Percentiles rank a stretch among this genome's conserved stretches.
phyloP scores from a whole-genome alignment of 257 asterid genomes.

The Solanum chmielewskii region DNA sequence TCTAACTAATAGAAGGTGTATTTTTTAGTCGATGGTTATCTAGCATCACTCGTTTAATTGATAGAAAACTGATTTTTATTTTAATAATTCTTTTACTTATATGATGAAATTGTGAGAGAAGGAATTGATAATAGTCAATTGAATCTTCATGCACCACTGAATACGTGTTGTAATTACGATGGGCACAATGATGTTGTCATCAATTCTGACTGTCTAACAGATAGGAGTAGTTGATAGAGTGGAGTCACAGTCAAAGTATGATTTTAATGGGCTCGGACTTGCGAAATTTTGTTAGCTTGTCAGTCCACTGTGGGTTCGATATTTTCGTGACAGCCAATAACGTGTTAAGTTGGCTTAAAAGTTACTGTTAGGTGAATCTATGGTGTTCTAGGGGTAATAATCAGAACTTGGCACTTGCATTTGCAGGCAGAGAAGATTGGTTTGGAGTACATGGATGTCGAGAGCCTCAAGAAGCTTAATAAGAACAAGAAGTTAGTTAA shows the following conservation, averaged over 20 bases:
- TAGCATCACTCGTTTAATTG: not conserved
- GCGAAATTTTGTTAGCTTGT: not conserved
- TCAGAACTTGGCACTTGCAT: not conserved
- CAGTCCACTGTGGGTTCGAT: too few species aligned
- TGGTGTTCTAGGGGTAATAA: not conserved
- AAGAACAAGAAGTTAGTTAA: constrained; percentile 15
- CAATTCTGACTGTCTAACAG: not conserved
- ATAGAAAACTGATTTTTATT: not conserved
- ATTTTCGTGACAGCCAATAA: not conserved
- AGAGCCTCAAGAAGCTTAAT: constrained; percentile 10
- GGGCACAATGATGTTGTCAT: not conserved
- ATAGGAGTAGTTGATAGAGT: not conserved
- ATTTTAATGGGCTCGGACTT: not conserved
- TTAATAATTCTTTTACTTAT: too few species aligned
- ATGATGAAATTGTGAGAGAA: not conserved
- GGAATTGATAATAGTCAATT: not conserved
- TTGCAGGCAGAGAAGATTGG: constrained; percentile 9
- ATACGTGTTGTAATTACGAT: not conserved
- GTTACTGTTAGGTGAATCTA: not conserved
- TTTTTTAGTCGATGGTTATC: not conserved
- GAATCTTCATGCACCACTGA: not conserved
- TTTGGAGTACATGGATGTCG: constrained; percentile 15
- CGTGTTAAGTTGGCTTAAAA: not conserved
- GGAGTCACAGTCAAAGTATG: not conserved
- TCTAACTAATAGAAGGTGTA: not conserved